These are phyloP conservation scores for Crithidia acanthocephali DNA, from an alignment of 208 protist species.

Conservation along the genomic window DNA sequence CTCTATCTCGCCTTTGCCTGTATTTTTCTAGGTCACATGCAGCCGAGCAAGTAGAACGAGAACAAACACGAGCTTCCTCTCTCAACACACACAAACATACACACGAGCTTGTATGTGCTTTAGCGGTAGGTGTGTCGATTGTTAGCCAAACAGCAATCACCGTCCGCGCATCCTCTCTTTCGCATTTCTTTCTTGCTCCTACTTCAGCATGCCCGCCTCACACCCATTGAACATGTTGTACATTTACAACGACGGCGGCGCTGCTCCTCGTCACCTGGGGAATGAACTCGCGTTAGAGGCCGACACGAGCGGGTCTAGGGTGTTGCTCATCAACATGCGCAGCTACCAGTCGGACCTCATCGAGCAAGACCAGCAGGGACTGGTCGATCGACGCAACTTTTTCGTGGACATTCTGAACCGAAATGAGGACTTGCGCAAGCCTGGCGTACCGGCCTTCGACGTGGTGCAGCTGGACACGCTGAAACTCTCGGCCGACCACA, in stretches of 20 bases:
- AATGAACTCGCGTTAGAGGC: conserved; percentile 35
- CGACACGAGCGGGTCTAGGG: conserved; percentile 28
- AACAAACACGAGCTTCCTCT: background rate
- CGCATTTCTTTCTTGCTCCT: background rate
- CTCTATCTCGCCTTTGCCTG: too few relatives aligned
- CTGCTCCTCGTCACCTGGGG: background rate
- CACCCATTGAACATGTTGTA: conserved; percentile 30
- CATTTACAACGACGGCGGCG: conserved; percentile 18
- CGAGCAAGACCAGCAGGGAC: conserved; percentile 14
- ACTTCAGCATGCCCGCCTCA: background rate
- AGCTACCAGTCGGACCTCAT: conserved; percentile 49
- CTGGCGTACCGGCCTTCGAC: conserved; percentile 60
- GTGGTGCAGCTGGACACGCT: conserved; percentile 54
- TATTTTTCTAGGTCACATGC: background rate
- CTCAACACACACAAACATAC: background rate
- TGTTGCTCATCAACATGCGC: conserved; percentile 79
- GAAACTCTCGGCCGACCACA: conserved; percentile 74
- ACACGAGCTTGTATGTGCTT: background rate
- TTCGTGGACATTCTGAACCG: conserved; percentile 53
- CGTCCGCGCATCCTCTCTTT: background rate
- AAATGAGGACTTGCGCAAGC: conserved; percentile 69
- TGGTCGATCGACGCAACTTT: conserved; percentile 30
- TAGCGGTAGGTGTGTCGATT: too few relatives aligned
- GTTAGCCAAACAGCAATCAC: too few relatives aligned
- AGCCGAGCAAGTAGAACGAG: background rate